Conservation (phyloP, 1,139 yeast genomes). For the Geotrichum restrictum region DNA sequence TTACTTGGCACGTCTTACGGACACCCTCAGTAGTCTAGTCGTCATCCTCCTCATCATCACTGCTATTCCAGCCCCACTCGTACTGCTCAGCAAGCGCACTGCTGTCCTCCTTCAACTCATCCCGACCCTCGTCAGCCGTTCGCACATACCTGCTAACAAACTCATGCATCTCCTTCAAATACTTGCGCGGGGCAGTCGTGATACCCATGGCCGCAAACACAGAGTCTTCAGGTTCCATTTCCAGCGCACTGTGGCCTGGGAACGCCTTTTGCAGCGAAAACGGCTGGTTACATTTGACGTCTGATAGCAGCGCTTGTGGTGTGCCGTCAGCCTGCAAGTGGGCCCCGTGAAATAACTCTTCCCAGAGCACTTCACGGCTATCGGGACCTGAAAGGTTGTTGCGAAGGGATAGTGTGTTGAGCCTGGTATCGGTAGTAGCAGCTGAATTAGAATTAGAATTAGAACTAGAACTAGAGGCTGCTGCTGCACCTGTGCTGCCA, state of each 20-base stretch:
- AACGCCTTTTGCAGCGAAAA: slow-evolving; percentile 27
- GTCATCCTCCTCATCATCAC: slow-evolving; percentile 30
- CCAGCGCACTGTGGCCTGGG: slow-evolving; percentile 26
- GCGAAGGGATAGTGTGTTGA: not conserved
- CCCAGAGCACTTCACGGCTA: slow-evolving; percentile 19
- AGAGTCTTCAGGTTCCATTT: slow-evolving; percentile 25
- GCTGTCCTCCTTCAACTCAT: slow-evolving; percentile 58
- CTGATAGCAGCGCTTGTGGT: slow-evolving; percentile 22
- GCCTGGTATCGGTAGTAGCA: not conserved
- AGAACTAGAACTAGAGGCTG: not conserved
- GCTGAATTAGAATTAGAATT: not conserved
- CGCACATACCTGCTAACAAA: slow-evolving; percentile 45
- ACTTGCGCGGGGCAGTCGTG: slow-evolving; percentile 46
- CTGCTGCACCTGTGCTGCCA: not conserved
- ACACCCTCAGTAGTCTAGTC: too few relatives aligned
- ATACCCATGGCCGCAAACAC: slow-evolving; percentile 44
- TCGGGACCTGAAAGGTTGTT: not conserved
- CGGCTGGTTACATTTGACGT: slow-evolving; percentile 26
- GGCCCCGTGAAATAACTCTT: slow-evolving; percentile 22
- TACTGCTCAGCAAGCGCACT: slow-evolving; percentile 51
- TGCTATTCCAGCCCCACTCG: slow-evolving; percentile 55
- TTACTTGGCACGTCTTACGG: too few relatives aligned
- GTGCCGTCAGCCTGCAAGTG: slow-evolving; percentile 26
- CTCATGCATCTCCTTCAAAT: slow-evolving; percentile 48
- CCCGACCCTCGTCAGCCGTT: slow-evolving; percentile 57